A percentile compares a stretch with the other conserved stretches of the same genome.
Conservation (phyloP, 73 alveolate genomes). For the Durusdinium trenchii region DNA sequence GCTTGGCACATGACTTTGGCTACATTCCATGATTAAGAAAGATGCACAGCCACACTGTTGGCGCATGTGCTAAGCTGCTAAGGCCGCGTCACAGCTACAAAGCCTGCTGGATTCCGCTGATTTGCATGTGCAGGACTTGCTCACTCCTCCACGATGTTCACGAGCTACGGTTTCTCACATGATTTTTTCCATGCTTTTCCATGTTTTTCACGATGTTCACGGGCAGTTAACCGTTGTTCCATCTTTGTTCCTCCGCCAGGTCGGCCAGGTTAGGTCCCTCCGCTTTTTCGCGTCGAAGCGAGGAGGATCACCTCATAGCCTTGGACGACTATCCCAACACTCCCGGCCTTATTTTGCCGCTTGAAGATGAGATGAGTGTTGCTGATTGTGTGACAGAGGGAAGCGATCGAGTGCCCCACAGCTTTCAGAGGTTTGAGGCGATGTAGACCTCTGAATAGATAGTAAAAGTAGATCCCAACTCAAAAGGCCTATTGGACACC, state of each 20-base stretch:
- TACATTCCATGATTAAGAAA: too few relatives aligned
- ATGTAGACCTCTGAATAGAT: too few relatives aligned
- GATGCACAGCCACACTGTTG: too few relatives aligned
- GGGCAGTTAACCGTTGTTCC: too few relatives aligned
- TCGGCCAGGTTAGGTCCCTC: too few relatives aligned
- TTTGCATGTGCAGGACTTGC: neutral
- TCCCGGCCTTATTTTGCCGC: slow-evolving; percentile 26
- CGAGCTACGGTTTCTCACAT: neutral
- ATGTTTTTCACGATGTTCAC: too few relatives aligned
- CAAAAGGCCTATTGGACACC: too few relatives aligned
- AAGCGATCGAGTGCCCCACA: too few relatives aligned
- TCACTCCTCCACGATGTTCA: neutral
- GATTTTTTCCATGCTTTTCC: too few relatives aligned
- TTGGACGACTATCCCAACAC: slow-evolving; percentile 28
- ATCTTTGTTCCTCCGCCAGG: too few relatives aligned
- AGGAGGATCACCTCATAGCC: slow-evolving; percentile 34
- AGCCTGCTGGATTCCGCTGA: neutral
- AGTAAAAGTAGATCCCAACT: too few relatives aligned
- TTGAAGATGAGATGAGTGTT: neutral
- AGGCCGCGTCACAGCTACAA: slow-evolving; percentile 18
- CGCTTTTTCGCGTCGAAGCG: neutral
- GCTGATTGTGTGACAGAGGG: neutral
- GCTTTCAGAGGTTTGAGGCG: too few relatives aligned
- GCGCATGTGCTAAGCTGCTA: neutral
- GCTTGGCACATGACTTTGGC: neutral